Evolutionary conservation across 345 rosid genomes (phyloP), one percentile per base, ranked within the genome.

Genomic region (Turnera subulata): DNA sequence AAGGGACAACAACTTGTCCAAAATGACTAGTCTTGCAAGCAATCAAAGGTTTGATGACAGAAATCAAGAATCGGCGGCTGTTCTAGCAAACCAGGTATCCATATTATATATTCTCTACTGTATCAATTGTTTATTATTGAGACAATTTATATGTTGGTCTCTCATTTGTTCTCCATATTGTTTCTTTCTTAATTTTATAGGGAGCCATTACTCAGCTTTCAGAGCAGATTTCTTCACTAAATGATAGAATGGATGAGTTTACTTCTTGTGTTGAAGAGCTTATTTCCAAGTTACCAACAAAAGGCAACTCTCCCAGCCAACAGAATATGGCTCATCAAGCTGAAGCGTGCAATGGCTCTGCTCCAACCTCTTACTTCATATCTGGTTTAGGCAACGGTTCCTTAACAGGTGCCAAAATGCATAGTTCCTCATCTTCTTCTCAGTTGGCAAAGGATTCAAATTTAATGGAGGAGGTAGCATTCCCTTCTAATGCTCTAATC

Each of bases 181-280:
- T 24, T 37, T 18, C 29, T 16, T 49, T 29, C 23, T 25, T 29
- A 8, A 4, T 3, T 49, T 16, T 47, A 23, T 42, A 88, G 99
- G 95, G 82, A 58, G 79, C 72, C 59, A 63, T 85, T 48, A 78
- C 90, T 70, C 95, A 85, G 67, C 97, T 94, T 70, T 88, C 88
- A 2, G 96, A 94, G 50, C 99, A 88, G 65, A 94, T 94, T 57
- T 82, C 95, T 38, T 71, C 88, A 0, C 83, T 94, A 56, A 78
- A 80, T 64, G 99, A 88, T 53, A 81, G 93, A 73, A 88, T 94
- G 90, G 97, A 90, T 33, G 99, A 90, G 72, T 94, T 90, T 73
- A 88, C 95, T 13, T 53, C 59, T 23, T 75, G 66, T 6, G 78
- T 90, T 6, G 97, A 94, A 68, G 97, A 90, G 72, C 72, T 94